phyloP scores from a whole-genome alignment of 495 filamentous ascomycete genomes.

The Mytilinidion resinicola region DNA sequence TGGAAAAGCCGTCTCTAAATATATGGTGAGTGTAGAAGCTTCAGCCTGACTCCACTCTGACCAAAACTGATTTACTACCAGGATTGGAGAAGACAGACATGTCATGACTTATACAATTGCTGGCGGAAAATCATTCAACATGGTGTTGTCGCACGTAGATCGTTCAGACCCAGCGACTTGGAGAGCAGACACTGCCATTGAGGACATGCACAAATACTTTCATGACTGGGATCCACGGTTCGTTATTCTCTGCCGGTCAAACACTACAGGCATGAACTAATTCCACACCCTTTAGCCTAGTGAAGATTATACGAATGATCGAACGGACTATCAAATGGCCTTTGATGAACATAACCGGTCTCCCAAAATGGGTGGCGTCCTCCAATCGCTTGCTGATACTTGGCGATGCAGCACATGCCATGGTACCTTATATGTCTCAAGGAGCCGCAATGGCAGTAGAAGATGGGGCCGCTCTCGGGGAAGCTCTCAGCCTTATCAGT shows the following conservation, averaged over 20 bases:
- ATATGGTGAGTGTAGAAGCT: constrained; percentile 32
- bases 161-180: constrained; percentile 20
- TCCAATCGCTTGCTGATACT: constrained; percentile 37
- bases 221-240: constrained; percentile 39
- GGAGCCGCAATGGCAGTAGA: constrained; percentile 43
- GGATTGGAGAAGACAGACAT: constrained; percentile 23
- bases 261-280: background rate
- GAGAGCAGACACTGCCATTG: constrained; percentile 20
- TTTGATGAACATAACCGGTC: constrained; percentile 30
- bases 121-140: constrained; percentile 23
- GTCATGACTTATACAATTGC: constrained; percentile 27
- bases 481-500: constrained; percentile 15
- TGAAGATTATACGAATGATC: constrained; percentile 40
- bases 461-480: constrained; percentile 31
- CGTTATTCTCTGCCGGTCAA: background rate
- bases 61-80: background rate
- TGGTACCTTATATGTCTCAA: constrained; percentile 45
- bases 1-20: constrained; percentile 40
- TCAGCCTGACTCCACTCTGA: background rate
- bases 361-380: constrained; percentile 33
- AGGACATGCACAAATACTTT: constrained; percentile 35
- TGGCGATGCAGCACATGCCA: constrained; percentile 47
- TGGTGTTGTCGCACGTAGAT: constrained; percentile 28
- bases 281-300: constrained; percentile 20
- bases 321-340: constrained; percentile 40